phyloP scores from a whole-genome alignment of 495 filamentous ascomycete genomes.

The Neurospora sp. region DNA sequence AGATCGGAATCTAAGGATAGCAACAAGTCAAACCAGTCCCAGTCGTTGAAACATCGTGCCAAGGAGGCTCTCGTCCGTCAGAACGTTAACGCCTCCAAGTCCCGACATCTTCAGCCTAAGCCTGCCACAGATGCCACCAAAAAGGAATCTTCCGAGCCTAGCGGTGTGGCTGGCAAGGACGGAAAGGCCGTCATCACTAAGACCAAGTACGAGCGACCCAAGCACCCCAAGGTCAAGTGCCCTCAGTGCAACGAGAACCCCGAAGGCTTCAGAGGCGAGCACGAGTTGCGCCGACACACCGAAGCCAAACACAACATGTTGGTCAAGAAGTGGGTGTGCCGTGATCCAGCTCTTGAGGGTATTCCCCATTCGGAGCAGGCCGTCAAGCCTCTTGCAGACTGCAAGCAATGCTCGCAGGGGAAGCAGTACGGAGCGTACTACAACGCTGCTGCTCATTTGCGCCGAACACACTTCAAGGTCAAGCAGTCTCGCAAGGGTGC shows the following conservation, averaged over 20 bases:
- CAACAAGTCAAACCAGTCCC: constrained; percentile 28
- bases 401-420: constrained; percentile 69
- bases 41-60: constrained; percentile 31
- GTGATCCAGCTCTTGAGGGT: constrained; percentile 25
- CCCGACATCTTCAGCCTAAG: constrained; percentile 28
- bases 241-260: constrained; percentile 62
- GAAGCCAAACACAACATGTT: constrained; percentile 66
- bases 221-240: constrained; percentile 69
- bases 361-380: constrained; percentile 33
- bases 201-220: constrained; percentile 59
- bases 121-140: constrained; percentile 17
- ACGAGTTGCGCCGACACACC: constrained; percentile 81
- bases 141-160: constrained; percentile 13
- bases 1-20: constrained; percentile 34
- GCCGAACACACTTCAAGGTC: constrained; percentile 72
- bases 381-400: constrained; percentile 63
- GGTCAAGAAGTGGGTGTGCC: constrained; percentile 73
- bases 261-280: constrained; percentile 85
- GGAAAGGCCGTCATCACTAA: constrained; percentile 53
- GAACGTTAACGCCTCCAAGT: constrained; percentile 24
- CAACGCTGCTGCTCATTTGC: constrained; percentile 87
- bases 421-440: constrained; percentile 91
- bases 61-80: constrained; percentile 31
- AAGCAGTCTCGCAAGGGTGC: constrained; percentile 33
- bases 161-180: constrained; percentile 16